Evolutionary conservation across 2,329 filamentous ascomycete species (phyloP).

Genomic region (Colletotrichum endophyticum): DNA sequence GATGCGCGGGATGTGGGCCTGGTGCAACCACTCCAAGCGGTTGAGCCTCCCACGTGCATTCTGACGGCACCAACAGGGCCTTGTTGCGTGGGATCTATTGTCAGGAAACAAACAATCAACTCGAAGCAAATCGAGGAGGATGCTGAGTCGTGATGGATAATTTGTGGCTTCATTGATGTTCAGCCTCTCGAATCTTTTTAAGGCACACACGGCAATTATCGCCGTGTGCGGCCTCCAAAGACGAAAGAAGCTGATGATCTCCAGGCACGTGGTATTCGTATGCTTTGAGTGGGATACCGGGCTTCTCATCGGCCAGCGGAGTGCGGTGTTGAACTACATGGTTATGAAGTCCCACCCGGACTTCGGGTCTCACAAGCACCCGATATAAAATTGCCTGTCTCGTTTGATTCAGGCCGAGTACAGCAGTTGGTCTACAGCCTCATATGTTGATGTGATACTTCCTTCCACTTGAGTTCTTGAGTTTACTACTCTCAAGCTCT

Average conservation of each 20-base stretch:
- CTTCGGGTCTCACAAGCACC: neutral
- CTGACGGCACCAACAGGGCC: neutral
- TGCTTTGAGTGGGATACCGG: neutral
- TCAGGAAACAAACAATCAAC: neutral
- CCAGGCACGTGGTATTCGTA: neutral
- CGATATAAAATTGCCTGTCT: neutral
- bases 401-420: neutral
- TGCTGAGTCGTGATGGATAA: neutral
- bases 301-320: neutral
- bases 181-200: neutral
- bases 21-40: neutral
- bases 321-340: neutral
- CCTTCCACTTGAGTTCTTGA: neutral
- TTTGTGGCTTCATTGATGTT: neutral
- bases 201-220: neutral
- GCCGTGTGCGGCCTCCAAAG: neutral
- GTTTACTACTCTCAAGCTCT: neutral
- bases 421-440: neutral
- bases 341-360: neutral
- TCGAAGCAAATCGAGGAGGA: neutral
- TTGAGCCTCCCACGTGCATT: neutral
- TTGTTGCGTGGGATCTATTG: neutral
- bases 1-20: neutral
- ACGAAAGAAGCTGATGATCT: neutral
- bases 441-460: neutral